These are phyloP conservation scores for Debaryomyces maramus DNA, from an alignment of 805 yeast genomes.

Conservation along the genomic window DNA sequence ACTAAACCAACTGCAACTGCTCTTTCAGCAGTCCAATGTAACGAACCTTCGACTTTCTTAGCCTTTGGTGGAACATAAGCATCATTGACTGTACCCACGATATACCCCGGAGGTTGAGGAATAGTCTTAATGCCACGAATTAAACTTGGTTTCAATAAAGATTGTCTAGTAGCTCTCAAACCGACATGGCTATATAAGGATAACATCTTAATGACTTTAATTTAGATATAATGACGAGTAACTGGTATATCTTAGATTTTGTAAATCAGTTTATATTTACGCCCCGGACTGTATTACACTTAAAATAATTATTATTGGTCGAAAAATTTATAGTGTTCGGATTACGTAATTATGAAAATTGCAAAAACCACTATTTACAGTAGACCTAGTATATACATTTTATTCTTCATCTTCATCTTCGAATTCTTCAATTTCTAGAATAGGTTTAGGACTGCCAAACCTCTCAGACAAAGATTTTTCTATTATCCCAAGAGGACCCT, in stretches of 20 bases:
- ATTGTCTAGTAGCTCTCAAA: constrained; percentile 18
- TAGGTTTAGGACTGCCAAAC: constrained; percentile 32
- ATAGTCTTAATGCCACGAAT: constrained; percentile 46
- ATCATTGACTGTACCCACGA: constrained; percentile 72
- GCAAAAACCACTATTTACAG: background rate
- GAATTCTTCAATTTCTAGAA: constrained; percentile 41
- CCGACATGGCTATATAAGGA: constrained; percentile 30
- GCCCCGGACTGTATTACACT: constrained; percentile 12
- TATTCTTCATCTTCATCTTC: constrained; percentile 42
- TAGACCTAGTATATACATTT: background rate
- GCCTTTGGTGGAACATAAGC: constrained; percentile 63
- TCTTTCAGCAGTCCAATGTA: constrained; percentile 75
- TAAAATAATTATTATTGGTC: constrained; percentile 13
- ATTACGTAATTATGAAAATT: background rate
- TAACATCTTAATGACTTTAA: constrained; percentile 18
- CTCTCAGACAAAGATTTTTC: constrained; percentile 42
- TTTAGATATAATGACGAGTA: background rate
- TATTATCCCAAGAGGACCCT: constrained; percentile 43
- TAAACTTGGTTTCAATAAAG: constrained; percentile 19
- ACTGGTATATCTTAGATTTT: background rate
- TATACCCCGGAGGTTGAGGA: constrained; percentile 72
- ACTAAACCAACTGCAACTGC: constrained; percentile 57
- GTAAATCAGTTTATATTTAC: constrained; percentile 1
- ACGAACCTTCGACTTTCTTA: constrained; percentile 61
- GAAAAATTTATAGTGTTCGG: constrained; percentile 1